Evolutionary conservation across 495 filamentous ascomycete genomes (phyloP).

Genomic region (Viridothelium virens): DNA sequence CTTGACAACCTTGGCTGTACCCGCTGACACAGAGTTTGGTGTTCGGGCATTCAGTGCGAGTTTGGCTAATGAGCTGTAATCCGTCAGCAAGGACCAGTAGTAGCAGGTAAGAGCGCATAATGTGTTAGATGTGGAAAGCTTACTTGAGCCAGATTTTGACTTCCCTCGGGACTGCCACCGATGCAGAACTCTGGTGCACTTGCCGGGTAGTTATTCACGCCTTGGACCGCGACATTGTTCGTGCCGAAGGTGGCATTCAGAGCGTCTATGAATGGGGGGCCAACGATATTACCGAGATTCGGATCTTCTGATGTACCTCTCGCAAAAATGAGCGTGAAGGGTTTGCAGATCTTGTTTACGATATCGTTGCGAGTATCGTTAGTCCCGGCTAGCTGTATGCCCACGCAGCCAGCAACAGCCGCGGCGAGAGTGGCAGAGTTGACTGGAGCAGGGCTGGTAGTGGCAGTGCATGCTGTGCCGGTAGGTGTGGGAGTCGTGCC

Average conservation of each 20-base stretch:
- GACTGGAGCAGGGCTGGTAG: background rate
- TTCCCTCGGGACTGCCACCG: slow-evolving; percentile 16
- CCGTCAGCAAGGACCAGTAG: background rate
- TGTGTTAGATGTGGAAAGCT: slow-evolving; percentile 2
- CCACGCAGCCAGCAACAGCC: slow-evolving; percentile 8
- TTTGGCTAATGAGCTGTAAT: slow-evolving; percentile 18
- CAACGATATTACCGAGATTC: slow-evolving; percentile 18
- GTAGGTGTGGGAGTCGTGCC: slow-evolving; percentile 9
- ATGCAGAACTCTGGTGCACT: slow-evolving; percentile 6
- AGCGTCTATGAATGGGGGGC: slow-evolving; percentile 17
- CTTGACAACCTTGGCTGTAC: slow-evolving; percentile 28
- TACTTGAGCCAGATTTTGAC: slow-evolving; percentile 11
- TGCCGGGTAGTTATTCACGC: slow-evolving; percentile 20
- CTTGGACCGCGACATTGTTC: slow-evolving; percentile 19
- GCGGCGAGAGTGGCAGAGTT: background rate
- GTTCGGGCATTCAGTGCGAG: slow-evolving; percentile 25
- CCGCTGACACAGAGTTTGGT: slow-evolving; percentile 30
- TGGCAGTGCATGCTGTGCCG: slow-evolving; percentile 4
- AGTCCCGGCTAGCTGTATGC: background rate
- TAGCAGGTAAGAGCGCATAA: background rate
- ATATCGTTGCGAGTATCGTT: slow-evolving; percentile 18
- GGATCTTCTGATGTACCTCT: slow-evolving; percentile 19
- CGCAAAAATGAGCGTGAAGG: slow-evolving; percentile 21
- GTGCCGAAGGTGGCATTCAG: slow-evolving; percentile 11
- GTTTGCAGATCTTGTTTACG: slow-evolving; percentile 16